These are phyloP conservation scores for Thymus quinquecostatus DNA, from an alignment of 257 asterid genomes.

Conservation along the genomic window DNA sequence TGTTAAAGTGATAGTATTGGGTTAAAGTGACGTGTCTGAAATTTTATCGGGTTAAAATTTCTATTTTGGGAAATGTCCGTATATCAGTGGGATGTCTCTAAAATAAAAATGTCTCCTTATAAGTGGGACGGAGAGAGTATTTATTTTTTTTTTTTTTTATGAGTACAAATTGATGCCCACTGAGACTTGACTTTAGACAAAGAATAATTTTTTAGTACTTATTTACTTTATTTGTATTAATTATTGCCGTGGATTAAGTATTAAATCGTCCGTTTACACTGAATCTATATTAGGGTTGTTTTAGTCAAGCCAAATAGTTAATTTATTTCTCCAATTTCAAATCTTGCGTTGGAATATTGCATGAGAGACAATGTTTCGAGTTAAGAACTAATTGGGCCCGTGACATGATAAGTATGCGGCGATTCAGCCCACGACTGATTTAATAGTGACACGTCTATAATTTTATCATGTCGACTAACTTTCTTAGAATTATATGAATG, in stretches of 20 bases:
- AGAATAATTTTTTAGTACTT: conserved; percentile 7
- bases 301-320: background rate
- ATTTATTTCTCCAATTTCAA: background rate
- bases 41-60: too few species aligned
- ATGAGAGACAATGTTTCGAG: background rate
- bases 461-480: too few species aligned
- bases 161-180: conserved; percentile 27
- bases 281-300: background rate
- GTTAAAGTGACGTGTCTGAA: too few species aligned
- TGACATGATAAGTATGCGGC: background rate
- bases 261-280: background rate
- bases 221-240: conserved; percentile 18
- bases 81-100: too few species aligned
- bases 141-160: too few species aligned
- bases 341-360: background rate
- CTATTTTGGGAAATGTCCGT: too few species aligned
- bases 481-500: too few species aligned
- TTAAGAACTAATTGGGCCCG: background rate
- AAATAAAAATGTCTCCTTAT: too few species aligned
- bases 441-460: too few species aligned
- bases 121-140: too few species aligned
- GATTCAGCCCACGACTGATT: too few species aligned
- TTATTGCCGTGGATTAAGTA: background rate
- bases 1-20: too few species aligned
- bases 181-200: conserved; percentile 22